Evolutionary conservation across 208 protist genomes (phyloP).

Genomic region (Leishmania turanica): DNA sequence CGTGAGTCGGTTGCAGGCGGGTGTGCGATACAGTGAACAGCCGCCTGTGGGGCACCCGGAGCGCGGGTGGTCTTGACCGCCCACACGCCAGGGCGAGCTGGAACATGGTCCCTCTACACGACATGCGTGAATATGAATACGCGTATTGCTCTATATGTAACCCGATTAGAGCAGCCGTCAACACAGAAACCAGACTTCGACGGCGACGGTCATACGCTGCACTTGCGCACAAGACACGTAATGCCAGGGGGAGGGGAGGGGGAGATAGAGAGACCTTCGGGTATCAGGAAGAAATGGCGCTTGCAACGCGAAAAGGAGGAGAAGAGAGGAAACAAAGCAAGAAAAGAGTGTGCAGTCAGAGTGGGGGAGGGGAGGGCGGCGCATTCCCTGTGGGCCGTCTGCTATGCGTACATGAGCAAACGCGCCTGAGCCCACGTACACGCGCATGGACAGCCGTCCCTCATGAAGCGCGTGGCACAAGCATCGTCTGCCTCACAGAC

Average conservation of each 20-base stretch:
- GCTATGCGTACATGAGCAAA: not conserved
- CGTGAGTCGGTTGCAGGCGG: not conserved
- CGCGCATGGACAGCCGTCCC: not conserved
- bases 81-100: not conserved
- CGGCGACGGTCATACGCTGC: not conserved
- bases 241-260: not conserved
- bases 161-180: not conserved
- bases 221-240: not conserved
- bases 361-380: not conserved
- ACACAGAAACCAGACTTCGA: not conserved
- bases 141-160: not conserved
- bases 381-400: not conserved
- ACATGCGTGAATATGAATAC: constrained; percentile 12
- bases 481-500: not conserved
- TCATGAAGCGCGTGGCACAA: not conserved
- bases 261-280: not conserved
- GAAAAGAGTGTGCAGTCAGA: not conserved
- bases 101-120: not conserved
- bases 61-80: not conserved
- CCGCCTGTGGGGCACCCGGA: not conserved
- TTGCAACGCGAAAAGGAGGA: not conserved
- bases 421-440: not conserved
- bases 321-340: not conserved
- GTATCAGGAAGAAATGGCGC: not conserved
- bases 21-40: not conserved